Evolutionary conservation across 1,139 yeast genomes (phyloP), one percentile per base, ranked within the genome.

Genomic region (Saccharomycopsis crataegensis): DNA sequence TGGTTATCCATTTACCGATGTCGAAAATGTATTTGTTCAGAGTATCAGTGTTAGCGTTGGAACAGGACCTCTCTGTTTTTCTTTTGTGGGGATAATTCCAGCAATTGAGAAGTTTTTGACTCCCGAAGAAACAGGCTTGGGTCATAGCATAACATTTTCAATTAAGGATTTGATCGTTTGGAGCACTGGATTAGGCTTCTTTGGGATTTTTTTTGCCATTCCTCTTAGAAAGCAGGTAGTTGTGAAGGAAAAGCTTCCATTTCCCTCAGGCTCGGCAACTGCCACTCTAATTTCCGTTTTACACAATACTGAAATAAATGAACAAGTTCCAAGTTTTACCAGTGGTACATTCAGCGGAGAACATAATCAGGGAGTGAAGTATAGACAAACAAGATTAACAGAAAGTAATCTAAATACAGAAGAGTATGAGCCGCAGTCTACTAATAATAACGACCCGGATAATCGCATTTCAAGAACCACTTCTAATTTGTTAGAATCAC

Each of bases 41-140:
- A 87, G 96, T 66, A 79, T 93, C 38, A 90, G 98, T 0, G 98
- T 91, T 9, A 97, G 99, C 0, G 95, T 88, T 0, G 99, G 99
- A 0, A 93, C 98, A 0, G 98, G 98, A 0, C 99, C 99, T 0
- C 73, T 93, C 60, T 95, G 97, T 0, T 91, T 86, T 67, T 98
- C 98, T 0, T 78, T 93, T 57, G 94, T 93, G 17, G 99, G 99
- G 0, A 91, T 94, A n/a, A 78, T 93, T 1, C 99, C 99, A 0
- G 98, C 99, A 0, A 84, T 93, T 55, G 98, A 93, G 64, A 89
- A 90, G 68, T 83, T 91, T 62, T 69, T 93, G 59, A 82, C 88
- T 1, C 72, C 76, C 0, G 89, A 82, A 46, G 97, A 91, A 64
- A 82, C 88, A 45, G 69, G 67, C 5, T 63, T 79, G 43, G 64